A percentile compares a stretch with the other conserved stretches of the same genome.
Evolutionary conservation across 1,284 basidiomycete species (phyloP).

Genomic region (Taiwanofungus camphoratus): DNA sequence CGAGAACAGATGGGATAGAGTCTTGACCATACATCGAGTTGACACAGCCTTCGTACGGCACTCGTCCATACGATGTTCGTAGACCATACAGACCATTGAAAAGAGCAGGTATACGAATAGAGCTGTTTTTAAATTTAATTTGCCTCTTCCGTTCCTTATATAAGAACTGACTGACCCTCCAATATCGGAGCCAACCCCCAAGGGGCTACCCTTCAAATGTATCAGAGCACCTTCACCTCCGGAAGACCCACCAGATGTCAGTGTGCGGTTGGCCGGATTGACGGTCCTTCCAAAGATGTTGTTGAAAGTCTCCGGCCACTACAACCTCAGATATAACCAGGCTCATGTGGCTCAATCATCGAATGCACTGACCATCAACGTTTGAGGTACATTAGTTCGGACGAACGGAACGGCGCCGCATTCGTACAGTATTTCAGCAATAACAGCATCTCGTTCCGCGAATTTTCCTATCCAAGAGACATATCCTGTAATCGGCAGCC

Average conservation of each 20-base stretch:
- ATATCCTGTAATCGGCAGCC: conserved; percentile 22
- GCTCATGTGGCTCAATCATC: background rate
- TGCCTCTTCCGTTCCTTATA: background rate
- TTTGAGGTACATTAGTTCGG: conserved; percentile 78
- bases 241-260: conserved; percentile 49
- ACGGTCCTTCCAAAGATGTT: conserved; percentile 42
- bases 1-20: conserved; percentile 64
- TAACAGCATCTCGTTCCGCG: conserved; percentile 16
- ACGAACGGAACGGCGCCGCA: conserved; percentile 51
- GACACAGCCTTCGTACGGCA: conserved; percentile 62
- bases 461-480: conserved; percentile 21
- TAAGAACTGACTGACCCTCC: conserved; percentile 42
- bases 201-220: conserved; percentile 54
- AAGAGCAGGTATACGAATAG: conserved; percentile 53
- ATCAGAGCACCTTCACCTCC: conserved; percentile 56
- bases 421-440: conserved; percentile 16
- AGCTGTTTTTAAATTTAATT: conserved; percentile 18
- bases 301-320: conserved; percentile 37
- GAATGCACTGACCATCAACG: conserved; percentile 39
- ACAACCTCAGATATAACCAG: background rate
- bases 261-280: conserved; percentile 46
- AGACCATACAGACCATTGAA: conserved; percentile 54
- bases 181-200: conserved; percentile 71
- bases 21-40: conserved; percentile 39
- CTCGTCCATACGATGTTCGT: conserved; percentile 63